These are phyloP conservation scores for Nelumbo lutea DNA, from an alignment of 164 flowering plant species.

Conservation along the genomic window DNA sequence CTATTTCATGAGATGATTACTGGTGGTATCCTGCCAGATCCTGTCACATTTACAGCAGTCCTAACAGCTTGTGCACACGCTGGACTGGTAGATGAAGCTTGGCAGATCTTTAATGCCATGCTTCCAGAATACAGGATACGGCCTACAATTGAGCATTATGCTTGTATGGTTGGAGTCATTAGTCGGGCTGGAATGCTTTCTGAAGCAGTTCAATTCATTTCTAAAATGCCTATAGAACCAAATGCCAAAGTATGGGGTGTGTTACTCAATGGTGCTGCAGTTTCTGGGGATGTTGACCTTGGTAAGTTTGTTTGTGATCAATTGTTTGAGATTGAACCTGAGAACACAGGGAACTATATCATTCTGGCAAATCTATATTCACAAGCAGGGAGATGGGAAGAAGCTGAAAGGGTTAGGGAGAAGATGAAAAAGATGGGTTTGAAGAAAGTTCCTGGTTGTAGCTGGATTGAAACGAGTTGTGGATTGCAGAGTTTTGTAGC, in stretches of 20 bases:
- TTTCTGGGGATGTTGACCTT: slow-evolving; percentile 54
- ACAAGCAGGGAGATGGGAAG: slow-evolving; percentile 75
- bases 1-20: slow-evolving; percentile 54
- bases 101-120: slow-evolving; percentile 49
- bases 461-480: slow-evolving; percentile 55
- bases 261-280: slow-evolving; percentile 66
- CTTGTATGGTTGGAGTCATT: slow-evolving; percentile 79
- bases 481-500: slow-evolving; percentile 40
- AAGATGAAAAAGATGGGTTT: slow-evolving; percentile 51
- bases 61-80: slow-evolving; percentile 77
- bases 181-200: slow-evolving; percentile 65
- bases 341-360: slow-evolving; percentile 61
- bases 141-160: slow-evolving; percentile 69
- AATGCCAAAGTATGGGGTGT: slow-evolving; percentile 81
- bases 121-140: slow-evolving; percentile 35
- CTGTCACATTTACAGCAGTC: slow-evolving; percentile 68
- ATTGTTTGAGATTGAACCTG: slow-evolving; percentile 70
- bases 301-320: slow-evolving; percentile 53
- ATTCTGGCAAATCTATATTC: slow-evolving; percentile 75
- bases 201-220: slow-evolving; percentile 60
- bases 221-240: slow-evolving; percentile 64
- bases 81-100: slow-evolving; percentile 61
- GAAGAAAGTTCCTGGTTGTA: slow-evolving; percentile 63
- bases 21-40: slow-evolving; percentile 51
- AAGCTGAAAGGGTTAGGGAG: slow-evolving; percentile 61